Base-by-base conservation (phyloP, 1,284 basidiomycete genomes). In the Irpex sp. region DNA sequence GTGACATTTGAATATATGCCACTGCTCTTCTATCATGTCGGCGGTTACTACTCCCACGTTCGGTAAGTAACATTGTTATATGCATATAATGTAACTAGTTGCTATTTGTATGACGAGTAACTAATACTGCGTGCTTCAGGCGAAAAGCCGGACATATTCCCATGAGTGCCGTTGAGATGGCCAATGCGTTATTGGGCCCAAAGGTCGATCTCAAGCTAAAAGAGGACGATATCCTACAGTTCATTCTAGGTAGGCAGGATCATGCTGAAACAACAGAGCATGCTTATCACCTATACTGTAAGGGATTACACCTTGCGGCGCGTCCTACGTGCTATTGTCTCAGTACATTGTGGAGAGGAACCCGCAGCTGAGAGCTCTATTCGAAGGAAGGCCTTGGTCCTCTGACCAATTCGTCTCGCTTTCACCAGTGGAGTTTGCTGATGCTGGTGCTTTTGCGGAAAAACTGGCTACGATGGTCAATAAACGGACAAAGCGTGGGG, bases 301-400 rank as follows among this genome's bases (percentile, higher is more conserved):
- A 74, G 77, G 76, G 1, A 73, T 78, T 35, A 58, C 60, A 15
- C 70, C 71, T 0, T 72, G 64, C 49, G 77, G 77, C 21, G 74
- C 75, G 7, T 76, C 75, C 0, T 74, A 73, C 51, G 59, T 78
- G 3, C 68, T 77, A 6, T 35, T 75, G n/a, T 67, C 72, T 7
- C 6, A 46, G 4, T 7, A 57, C 33, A 56, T 61, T 3, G 65
- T 63, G 17, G 70, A 64, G 11, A 7, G 13, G 9, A 33, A 33
- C 33, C 9, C 53, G 53, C 19, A 54, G 9, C 26, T 54, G 11
- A n/a, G 53, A 11, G 33, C 9, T 35, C 21, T 61, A 19, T 57
- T 65, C 13, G 60, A 62, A 21, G 55, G 65, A 35, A 39, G 58
- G 8, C 63, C 62, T 15, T 59, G 46, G 39, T 21, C 26, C 46